Conservation (phyloP, 305 asterid species). For the Fraxinus velutina region DNA sequence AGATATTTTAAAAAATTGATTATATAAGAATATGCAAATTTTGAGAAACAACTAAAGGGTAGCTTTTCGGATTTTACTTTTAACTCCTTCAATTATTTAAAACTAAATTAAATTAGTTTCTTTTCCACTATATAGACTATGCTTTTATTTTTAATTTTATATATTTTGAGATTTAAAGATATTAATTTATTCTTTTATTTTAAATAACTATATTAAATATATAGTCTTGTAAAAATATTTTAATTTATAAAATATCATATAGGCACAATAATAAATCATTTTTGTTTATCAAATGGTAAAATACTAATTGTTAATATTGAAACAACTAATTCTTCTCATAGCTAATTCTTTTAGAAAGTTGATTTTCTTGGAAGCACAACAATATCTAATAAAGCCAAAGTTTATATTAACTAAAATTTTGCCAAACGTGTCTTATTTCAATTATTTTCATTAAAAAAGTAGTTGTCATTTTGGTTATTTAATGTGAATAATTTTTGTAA, state of each 20-base stretch:
- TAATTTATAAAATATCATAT: no score
- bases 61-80: no score
- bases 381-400: neutral
- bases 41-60: no score
- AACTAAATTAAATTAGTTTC: no score
- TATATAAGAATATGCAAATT: no score
- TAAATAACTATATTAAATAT: no score
- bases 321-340: no score
- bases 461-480: neutral
- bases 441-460: no score
- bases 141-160: neutral
- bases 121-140: neutral
- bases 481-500: neutral
- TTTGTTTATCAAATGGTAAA: neutral
- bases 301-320: neutral
- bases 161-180: neutral
- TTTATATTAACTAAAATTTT: neutral
- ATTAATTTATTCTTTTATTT: no score
- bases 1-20: no score
- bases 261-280: neutral
- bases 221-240: no score
- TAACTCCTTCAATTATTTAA: no score
- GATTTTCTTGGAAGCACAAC: neutral
- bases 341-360: neutral
- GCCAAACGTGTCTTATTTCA: neutral